Base-by-base conservation (phyloP, 768 basidiomycete genomes). In the Tylopilus cervinicoccineus region DNA sequence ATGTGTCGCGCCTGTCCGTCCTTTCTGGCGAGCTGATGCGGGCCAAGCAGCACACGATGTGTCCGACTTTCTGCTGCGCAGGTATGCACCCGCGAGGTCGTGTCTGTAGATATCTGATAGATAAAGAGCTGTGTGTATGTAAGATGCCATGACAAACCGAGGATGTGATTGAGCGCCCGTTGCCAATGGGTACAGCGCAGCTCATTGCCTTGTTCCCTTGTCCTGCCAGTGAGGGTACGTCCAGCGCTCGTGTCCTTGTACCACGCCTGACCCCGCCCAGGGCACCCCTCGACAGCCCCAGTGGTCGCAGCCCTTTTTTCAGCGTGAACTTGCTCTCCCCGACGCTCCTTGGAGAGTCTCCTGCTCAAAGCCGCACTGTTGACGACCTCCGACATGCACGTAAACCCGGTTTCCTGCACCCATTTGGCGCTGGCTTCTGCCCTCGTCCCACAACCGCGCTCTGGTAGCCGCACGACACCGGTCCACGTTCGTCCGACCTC, bases 1-100 rank as follows among this genome's bases (percentile, higher is more conserved):
- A n/a, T 7, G 61, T 53, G 8, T 31, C 11, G 4, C 13, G 19
- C 14, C 7, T 10, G 22, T 12, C 32, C 31, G 1, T n/a, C 3
- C 10, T 28, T 5, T 32, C 17, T 6, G 16, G 34, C 20, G 17
- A 22, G 5, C 19, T 48, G 47, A 56, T 14, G n/a, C 2, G 19
- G 23, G 4, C 22, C 33, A 17, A 19, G 5, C 20, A 64, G 65
- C 65, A 9, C 55, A 44, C 22, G 60, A 68, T 27, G 32, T 67
- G 23, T 59, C 64, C 14, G 47, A 47, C 12, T 67, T 69, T 39
- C 12, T 67, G 24, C 33, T 57, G 48, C 38, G 41, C 37, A 53
- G 45, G 20, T 46, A 54, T 27, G 53, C 50, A 11, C 17, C 43
- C 9, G 27, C 6, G 17, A 58, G 10, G 22, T 17, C 46, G 24